These are phyloP conservation scores for Coleophoma crateriformis DNA, from an alignment of 2,329 filamentous ascomycete genomes.

Conservation along the genomic window DNA sequence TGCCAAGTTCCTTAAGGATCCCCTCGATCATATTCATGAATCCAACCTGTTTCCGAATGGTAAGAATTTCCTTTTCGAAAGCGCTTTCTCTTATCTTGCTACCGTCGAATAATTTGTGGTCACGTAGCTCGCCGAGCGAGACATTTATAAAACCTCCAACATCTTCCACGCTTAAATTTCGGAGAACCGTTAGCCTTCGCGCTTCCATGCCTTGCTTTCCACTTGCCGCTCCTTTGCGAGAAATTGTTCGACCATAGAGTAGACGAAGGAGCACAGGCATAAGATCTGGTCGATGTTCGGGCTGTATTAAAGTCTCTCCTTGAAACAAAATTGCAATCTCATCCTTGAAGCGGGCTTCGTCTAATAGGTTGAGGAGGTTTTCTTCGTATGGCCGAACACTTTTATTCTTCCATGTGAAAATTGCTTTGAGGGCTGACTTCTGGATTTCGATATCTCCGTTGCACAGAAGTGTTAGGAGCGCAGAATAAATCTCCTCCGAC, in stretches of 20 bases:
- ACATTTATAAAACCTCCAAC: constrained; percentile 80
- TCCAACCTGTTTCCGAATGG: constrained; percentile 77
- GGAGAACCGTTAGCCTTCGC: constrained; percentile 74
- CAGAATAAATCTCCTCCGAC: constrained; percentile 67
- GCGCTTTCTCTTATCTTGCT: constrained; percentile 29
- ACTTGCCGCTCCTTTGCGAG: constrained; percentile 69
- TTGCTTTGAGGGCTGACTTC: constrained; percentile 74
- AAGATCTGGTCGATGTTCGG: constrained; percentile 65
- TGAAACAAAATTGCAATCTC: constrained; percentile 88
- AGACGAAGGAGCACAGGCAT: constrained; percentile 85
- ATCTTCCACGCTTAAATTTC: constrained; percentile 68
- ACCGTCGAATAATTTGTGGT: constrained; percentile 49
- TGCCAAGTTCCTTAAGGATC: constrained; percentile 78
- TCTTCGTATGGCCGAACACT: constrained; percentile 75
- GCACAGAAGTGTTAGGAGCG: constrained; percentile 68
- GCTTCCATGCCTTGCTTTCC: constrained; percentile 77
- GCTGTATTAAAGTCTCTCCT: constrained; percentile 65
- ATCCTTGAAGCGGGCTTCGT: constrained; percentile 88
- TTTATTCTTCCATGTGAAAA: constrained; percentile 84
- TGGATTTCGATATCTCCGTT: constrained; percentile 92
- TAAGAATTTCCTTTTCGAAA: constrained; percentile 55
- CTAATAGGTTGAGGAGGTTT: constrained; percentile 78
- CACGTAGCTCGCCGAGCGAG: constrained; percentile 64
- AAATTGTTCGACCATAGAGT: constrained; percentile 84
- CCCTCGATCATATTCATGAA: constrained; percentile 88